Evolutionary conservation across 2,329 filamentous ascomycete genomes (phyloP), one percentile per base, ranked within the genome.

Genomic region (Neocucurbitaria cava): DNA sequence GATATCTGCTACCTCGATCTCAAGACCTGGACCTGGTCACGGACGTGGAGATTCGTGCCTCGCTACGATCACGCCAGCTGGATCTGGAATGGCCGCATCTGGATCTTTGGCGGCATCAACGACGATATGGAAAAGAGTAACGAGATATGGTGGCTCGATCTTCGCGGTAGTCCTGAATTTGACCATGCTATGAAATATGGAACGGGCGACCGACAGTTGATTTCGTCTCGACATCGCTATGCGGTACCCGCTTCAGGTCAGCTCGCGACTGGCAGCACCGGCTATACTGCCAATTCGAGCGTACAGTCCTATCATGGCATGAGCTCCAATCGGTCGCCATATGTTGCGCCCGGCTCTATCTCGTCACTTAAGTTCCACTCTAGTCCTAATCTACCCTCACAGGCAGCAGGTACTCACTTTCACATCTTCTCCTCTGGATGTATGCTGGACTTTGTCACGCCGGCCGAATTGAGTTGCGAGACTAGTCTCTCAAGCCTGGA

Each of bases 1-100:
- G 95, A 99, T 71, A 92, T 99, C 46, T 96, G 92, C 79, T 99
- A 96, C 71, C 85, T 99, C 44, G 95, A 99, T 72, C 82, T 99
- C 42, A 97, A 96, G 80, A 98, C 95, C 1, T 97, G 92, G 83
- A 96, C 93, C 0, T 99, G 95, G 95, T 98, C 94, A 51, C 88
- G 92, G 52, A 89, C 92, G 36, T 99, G 95, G 95, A 90, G 89
- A 57, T 99, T 99, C 72, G 93, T 97, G 23, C 89, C 91, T 44
- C 87, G 95, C 35, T 99, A 96, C 72, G 95, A 99, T 68, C 95
- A 99, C 73, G 92, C 92, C 15, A 92, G 91, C 47, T 97, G 94
- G 83, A 89, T 99, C 55, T 97, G 93, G 84, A 88, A 89, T 50
- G 93, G 95, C 59, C 87, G 92, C 39, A 88, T 99, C 30, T 99